Evolutionary conservation across 2,329 filamentous ascomycete genomes (phyloP), one percentile per base, ranked within the genome.

Genomic region (Aspergillus cejpii): DNA sequence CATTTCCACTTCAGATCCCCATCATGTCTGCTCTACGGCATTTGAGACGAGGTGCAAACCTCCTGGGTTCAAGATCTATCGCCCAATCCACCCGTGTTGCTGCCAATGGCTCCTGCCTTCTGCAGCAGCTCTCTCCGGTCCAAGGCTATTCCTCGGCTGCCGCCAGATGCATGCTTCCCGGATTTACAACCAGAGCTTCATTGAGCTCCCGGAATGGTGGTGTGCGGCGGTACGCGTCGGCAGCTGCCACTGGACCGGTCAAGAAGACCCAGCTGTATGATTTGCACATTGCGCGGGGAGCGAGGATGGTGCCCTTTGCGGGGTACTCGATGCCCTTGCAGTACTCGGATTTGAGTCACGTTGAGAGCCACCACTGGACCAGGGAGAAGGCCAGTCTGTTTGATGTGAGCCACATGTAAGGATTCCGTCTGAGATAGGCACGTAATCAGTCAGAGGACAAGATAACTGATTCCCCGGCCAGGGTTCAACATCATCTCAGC

Each of bases 261-360:
- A 63, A 61, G 27, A 64, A 64, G 69, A 94, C 87, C 2, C 81
- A 84, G 21, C 75, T 96, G 17, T 85, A 91, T 67, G 82, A 88
- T 58, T 73, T 94, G 17, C 86, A 94, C 66, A 61, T 90, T 50
- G 76, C 79, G 47, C 75, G 87, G 62, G 87, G 87, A 55, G 92
- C 79, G 55, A 96, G 94, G 72, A 92, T 97, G 81, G 91, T 96
- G 39, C 87, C 88, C n/a, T 98, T 96, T 69, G 91, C 87, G 52
- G 89, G 88, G 55, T 95, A 84, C 72, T 76, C 80, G 57, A 96
- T 98, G 88, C 92, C 92, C 6, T 82, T 98, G 36, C 85, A 92
- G 67, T 98, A 97, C 73, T 70, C 76, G 26, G 79, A 82, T 54
- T 76, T 86, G 54, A 83, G 84, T 56, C 84, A 96, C 52, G 77